Conservation (phyloP, 139 green algal species). For the Tetradesmus lagerheimii region DNA sequence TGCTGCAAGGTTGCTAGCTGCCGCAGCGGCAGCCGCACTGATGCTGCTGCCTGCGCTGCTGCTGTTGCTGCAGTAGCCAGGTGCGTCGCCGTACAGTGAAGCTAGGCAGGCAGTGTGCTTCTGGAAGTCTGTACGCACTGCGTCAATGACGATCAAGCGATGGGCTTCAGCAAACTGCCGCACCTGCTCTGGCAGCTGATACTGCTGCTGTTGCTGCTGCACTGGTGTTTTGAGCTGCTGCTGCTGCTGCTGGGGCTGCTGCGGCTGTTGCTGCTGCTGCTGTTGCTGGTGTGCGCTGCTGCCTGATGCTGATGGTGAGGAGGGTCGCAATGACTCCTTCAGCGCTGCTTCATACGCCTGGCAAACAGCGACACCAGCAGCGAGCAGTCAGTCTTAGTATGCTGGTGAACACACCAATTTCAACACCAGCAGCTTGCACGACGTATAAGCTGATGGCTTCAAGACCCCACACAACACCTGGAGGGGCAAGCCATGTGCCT, state of each 20-base stretch:
- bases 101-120: slow-evolving; percentile 48
- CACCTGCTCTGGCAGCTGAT: slow-evolving; percentile 62
- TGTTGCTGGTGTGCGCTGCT: slow-evolving; percentile 38
- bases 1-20: background rate
- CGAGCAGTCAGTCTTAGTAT: no score
- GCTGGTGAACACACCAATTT: no score
- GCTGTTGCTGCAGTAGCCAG: background rate
- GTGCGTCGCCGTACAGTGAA: background rate
- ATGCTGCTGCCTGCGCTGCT: slow-evolving; percentile 19
- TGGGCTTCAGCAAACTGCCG: slow-evolving; percentile 77
- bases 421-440: no score
- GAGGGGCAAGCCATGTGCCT: background rate
- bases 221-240: background rate
- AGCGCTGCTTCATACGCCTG: slow-evolving; percentile 41
- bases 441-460: no score
- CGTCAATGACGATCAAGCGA: slow-evolving; percentile 81
- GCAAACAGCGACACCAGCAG: background rate
- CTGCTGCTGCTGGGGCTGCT: slow-evolving; percentile 2
- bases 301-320: slow-evolving; percentile 18
- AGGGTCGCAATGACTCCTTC: slow-evolving; percentile 18
- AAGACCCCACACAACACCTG: background rate
- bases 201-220: slow-evolving; percentile 9
- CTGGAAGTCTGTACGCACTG: slow-evolving; percentile 64
- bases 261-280: slow-evolving; percentile 11
- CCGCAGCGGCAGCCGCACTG: background rate